These are phyloP conservation scores for Cerioporus squamosus DNA, from an alignment of 1,284 basidiomycete genomes.

Conservation along the genomic window DNA sequence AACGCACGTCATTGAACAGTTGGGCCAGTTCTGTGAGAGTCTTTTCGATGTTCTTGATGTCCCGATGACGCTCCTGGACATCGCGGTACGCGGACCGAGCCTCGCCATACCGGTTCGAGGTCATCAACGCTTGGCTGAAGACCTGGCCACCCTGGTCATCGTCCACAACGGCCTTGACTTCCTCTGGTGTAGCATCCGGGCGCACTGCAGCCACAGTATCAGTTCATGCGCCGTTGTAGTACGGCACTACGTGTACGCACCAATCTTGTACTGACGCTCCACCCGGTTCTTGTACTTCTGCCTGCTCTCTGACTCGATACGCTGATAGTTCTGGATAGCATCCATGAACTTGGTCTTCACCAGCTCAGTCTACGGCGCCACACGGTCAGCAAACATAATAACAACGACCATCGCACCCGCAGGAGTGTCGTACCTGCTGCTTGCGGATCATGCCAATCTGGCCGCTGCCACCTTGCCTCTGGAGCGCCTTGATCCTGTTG, in stretches of 20 bases:
- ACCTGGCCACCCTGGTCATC: constrained; percentile 88
- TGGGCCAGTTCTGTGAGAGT: constrained; percentile 94
- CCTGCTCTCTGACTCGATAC: constrained; percentile 92
- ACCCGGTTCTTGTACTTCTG: constrained; percentile 93
- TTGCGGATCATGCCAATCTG: constrained; percentile 84
- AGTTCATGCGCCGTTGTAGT: neutral
- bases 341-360: constrained; percentile 85
- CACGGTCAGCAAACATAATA: neutral
- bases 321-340: constrained; percentile 87
- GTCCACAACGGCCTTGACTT: constrained; percentile 86
- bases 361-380: constrained; percentile 59
- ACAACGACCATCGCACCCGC: constrained; percentile 38
- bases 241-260: constrained; percentile 43
- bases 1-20: constrained; percentile 88
- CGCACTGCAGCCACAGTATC: constrained; percentile 63
- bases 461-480: constrained; percentile 71
- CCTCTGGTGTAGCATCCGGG: constrained; percentile 92
- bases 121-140: constrained; percentile 93
- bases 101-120: constrained; percentile 89
- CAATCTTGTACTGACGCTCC: constrained; percentile 96
- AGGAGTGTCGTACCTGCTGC: constrained; percentile 66
- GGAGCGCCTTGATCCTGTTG: constrained; percentile 78
- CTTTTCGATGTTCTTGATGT: constrained; percentile 93
- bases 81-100: constrained; percentile 93
- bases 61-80: constrained; percentile 95